A percentile compares a stretch with the other conserved stretches of the same genome.
Evolutionary conservation across 371 early-diverging fungal species (phyloP).

Genomic region (Sporodiniella umbellata): DNA sequence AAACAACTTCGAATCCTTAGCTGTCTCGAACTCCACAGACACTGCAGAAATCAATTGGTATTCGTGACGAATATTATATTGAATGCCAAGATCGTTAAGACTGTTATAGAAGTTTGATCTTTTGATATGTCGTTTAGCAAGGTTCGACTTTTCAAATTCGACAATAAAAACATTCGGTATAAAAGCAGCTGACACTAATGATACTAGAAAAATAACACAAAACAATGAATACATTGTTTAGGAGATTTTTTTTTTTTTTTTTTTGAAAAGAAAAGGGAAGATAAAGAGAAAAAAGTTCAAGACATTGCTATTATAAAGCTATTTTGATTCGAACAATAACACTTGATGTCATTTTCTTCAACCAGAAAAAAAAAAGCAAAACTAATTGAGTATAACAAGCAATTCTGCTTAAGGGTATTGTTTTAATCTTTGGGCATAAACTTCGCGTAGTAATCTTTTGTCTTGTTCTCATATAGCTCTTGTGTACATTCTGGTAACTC

Average conservation of each 20-base stretch:
- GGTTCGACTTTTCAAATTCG: slow-evolving; percentile 17
- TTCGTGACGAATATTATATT: slow-evolving; percentile 31
- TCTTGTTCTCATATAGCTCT: slow-evolving; percentile 69
- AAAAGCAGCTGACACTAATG: slow-evolving; percentile 6
- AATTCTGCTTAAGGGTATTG: background rate
- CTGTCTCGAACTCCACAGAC: slow-evolving; percentile 28
- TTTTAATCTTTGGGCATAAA: slow-evolving; percentile 60
- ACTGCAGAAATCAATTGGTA: slow-evolving; percentile 39
- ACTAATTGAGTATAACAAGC: background rate
- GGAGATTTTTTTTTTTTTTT: background rate
- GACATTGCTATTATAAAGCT: background rate
- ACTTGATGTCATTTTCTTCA: too few species aligned
- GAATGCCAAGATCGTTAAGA: slow-evolving; percentile 23
- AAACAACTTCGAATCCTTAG: slow-evolving; percentile 19
- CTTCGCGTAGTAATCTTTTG: slow-evolving; percentile 78
- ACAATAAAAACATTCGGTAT: slow-evolving; percentile 31
- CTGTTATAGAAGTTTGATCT: slow-evolving; percentile 21
- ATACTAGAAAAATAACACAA: background rate
- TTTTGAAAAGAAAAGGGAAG: background rate
- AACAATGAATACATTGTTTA: background rate
- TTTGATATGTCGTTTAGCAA: slow-evolving; percentile 11
- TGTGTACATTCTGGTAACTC: slow-evolving; percentile 86
- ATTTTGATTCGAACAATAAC: background rate
- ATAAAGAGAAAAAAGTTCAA: background rate
- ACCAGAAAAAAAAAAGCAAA: background rate